These are phyloP conservation scores for Cyberlindnera lachancei DNA, from an alignment of 805 yeast species.

Conservation along the genomic window DNA sequence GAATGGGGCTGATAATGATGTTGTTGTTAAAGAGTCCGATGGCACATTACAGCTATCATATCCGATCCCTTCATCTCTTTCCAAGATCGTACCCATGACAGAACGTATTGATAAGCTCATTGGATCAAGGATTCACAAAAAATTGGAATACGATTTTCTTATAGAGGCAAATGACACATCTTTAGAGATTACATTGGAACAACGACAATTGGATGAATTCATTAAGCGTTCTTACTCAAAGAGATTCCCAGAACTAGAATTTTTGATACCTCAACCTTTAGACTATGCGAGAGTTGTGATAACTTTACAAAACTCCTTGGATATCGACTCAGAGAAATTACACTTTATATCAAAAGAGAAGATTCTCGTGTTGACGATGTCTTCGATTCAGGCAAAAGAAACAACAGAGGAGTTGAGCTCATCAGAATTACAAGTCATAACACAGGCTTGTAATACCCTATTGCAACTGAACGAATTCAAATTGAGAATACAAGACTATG, in stretches of 20 bases:
- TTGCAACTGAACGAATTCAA: slow-evolving; percentile 37
- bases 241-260: slow-evolving; percentile 65
- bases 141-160: slow-evolving; percentile 41
- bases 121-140: slow-evolving; percentile 14
- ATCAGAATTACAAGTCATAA: slow-evolving; percentile 30
- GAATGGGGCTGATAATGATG: slow-evolving; percentile 1
- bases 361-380: slow-evolving; percentile 64
- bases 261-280: slow-evolving; percentile 51
- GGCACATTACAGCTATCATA: background rate
- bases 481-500: slow-evolving; percentile 39
- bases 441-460: slow-evolving; percentile 40
- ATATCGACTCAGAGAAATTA: slow-evolving; percentile 18
- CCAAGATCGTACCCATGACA: slow-evolving; percentile 12
- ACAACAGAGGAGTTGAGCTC: slow-evolving; percentile 24
- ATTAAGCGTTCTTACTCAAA: slow-evolving; percentile 46
- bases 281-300: slow-evolving; percentile 51
- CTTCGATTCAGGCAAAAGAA: slow-evolving; percentile 45
- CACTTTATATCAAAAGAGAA: slow-evolving; percentile 53
- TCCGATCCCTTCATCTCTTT: too few relatives aligned
- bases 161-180: slow-evolving; percentile 47
- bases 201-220: slow-evolving; percentile 38
- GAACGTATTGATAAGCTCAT: slow-evolving; percentile 13
- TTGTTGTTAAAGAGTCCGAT: background rate
- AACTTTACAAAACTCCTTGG: slow-evolving; percentile 42
- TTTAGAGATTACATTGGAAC: slow-evolving; percentile 47